A percentile compares a stretch with the other conserved stretches of the same genome.
Conservation (phyloP, 257 asterid genomes). For the Solanum raphanifolium region DNA sequence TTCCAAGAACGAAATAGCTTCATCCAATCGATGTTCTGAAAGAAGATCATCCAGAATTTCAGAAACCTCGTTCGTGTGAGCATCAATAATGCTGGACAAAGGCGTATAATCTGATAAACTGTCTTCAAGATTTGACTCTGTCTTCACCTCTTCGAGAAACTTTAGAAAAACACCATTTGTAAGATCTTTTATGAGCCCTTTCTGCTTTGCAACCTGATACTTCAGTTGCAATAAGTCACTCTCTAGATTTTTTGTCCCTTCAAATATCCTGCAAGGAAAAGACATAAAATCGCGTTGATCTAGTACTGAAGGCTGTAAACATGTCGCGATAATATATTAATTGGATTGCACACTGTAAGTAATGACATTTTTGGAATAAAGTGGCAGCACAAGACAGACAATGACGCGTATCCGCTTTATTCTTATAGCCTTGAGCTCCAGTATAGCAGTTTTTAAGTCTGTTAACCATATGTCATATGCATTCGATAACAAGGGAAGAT, state of each 20-base stretch:
- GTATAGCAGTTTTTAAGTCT: background rate
- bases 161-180: slow-evolving; percentile 9
- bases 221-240: slow-evolving; percentile 41
- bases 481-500: background rate
- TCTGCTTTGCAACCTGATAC: slow-evolving; percentile 38
- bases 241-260: slow-evolving; percentile 40
- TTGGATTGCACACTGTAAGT: background rate
- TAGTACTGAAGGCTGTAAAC: background rate
- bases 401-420: background rate
- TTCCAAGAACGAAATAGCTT: slow-evolving; percentile 48
- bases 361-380: background rate
- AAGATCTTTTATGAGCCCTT: slow-evolving; percentile 31
- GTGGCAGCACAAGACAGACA: background rate
- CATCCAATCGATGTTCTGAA: slow-evolving; percentile 49
- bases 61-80: slow-evolving; percentile 39
- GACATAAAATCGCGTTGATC: background rate
- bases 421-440: background rate
- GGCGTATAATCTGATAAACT: slow-evolving; percentile 10
- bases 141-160: slow-evolving; percentile 29
- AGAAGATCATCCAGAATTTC: slow-evolving; percentile 53
- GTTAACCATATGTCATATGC: background rate
- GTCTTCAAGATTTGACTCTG: slow-evolving; percentile 26
- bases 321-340: background rate
- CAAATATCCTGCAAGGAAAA: slow-evolving; percentile 40
- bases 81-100: slow-evolving; percentile 28